Evolutionary conservation across 2,329 filamentous ascomycete genomes (phyloP).

Genomic region (Fusarium kyushuense): DNA sequence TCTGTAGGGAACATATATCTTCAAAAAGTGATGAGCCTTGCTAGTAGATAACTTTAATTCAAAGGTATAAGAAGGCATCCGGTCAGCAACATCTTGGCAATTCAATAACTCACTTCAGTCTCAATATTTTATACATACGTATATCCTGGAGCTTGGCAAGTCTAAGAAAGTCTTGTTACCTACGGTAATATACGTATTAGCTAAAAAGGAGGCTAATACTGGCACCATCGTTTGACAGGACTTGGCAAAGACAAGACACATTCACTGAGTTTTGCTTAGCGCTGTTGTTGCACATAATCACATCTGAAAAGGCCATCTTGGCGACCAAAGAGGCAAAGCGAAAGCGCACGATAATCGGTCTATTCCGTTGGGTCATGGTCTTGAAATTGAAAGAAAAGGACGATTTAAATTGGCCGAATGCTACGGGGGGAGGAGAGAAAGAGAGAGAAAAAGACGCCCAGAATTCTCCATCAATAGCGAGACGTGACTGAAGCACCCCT

Average conservation of each 20-base stretch:
- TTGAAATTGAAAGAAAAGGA: slow-evolving; percentile 13
- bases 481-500: slow-evolving; percentile 41
- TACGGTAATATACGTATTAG: not conserved
- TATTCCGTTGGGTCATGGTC: slow-evolving; percentile 6
- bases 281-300: slow-evolving; percentile 13
- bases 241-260: slow-evolving; percentile 21
- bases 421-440: not conserved
- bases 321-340: not conserved
- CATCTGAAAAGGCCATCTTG: slow-evolving; percentile 15
- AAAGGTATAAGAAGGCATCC: slow-evolving; percentile 2
- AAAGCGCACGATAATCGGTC: not conserved
- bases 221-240: slow-evolving; percentile 20
- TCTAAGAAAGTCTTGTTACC: not conserved
- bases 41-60: slow-evolving; percentile 16
- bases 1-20: not conserved
- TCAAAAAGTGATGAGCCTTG: not conserved
- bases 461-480: slow-evolving; percentile 44
- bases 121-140: not conserved
- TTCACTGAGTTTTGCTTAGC: slow-evolving; percentile 27
- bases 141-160: slow-evolving; percentile 4
- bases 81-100: slow-evolving; percentile 8
- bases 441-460: slow-evolving; percentile 2
- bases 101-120: not conserved
- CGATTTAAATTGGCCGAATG: slow-evolving; percentile 1
- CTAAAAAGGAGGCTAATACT: slow-evolving; percentile 19